phyloP scores from a whole-genome alignment of 169 alveolate species.

The Cryptosporidium ubiquitum region DNA sequence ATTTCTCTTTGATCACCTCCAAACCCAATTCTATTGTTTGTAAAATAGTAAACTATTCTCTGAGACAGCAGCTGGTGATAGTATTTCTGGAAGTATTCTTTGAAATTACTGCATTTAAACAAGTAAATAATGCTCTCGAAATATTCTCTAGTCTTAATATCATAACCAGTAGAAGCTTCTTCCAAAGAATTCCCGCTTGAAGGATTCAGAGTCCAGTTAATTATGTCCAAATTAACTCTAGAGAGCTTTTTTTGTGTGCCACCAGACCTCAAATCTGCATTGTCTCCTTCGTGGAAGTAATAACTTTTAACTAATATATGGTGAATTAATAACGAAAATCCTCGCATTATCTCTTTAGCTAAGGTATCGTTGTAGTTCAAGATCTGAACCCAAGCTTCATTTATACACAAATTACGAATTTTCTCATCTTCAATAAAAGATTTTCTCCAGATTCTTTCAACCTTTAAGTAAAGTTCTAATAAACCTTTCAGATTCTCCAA shows the following conservation, averaged over 20 bases:
- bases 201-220: conserved; percentile 1
- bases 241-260: background rate
- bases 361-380: conserved; percentile 17
- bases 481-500: background rate
- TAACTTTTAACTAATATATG: background rate
- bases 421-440: conserved; percentile 48
- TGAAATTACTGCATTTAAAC: conserved; percentile 36
- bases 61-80: conserved; percentile 18
- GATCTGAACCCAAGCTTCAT: conserved; percentile 63
- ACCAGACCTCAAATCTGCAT: background rate
- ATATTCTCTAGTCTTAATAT: conserved; percentile 14
- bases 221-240: conserved; percentile 41
- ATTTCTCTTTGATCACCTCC: conserved; percentile 3
- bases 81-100: conserved; percentile 33
- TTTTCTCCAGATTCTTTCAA: conserved; percentile 37
- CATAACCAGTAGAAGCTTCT: background rate
- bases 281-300: background rate
- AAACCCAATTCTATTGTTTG: conserved; percentile 15
- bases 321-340: conserved; percentile 44
- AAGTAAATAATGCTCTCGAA: conserved; percentile 6
- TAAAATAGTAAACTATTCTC: conserved; percentile 13
- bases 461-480: conserved; percentile 10
- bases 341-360: conserved; percentile 30
- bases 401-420: conserved; percentile 54
- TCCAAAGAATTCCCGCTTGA: background rate